These are phyloP conservation scores for Symbiodinium pilosum DNA, from an alignment of 73 alveolate species.

Conservation along the genomic window DNA sequence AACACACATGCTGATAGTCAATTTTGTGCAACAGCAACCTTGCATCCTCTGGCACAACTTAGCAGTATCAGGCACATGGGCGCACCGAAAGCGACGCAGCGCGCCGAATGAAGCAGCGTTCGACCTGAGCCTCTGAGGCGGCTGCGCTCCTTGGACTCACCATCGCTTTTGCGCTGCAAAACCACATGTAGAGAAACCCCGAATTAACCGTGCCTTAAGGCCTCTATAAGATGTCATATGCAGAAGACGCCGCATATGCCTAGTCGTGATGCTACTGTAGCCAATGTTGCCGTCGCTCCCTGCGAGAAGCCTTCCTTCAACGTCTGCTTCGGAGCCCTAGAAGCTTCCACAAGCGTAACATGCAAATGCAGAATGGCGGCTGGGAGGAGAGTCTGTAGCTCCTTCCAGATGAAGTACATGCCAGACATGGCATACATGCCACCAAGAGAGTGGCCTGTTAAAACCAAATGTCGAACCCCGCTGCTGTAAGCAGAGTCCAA, in stretches of 20 bases:
- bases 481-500: slow-evolving; percentile 49
- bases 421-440: slow-evolving; percentile 86
- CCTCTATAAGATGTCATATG: too few species aligned
- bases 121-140: slow-evolving; percentile 59
- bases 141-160: slow-evolving; percentile 43
- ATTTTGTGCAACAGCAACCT: too few species aligned
- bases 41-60: too few species aligned
- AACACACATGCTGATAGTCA: too few species aligned
- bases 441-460: slow-evolving; percentile 68
- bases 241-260: background rate
- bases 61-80: slow-evolving; percentile 55
- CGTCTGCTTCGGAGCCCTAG: too few species aligned
- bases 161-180: too few species aligned
- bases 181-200: too few species aligned
- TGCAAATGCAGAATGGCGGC: slow-evolving; percentile 19
- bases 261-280: background rate
- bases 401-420: slow-evolving; percentile 56
- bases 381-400: slow-evolving; percentile 59
- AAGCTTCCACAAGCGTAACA: too few species aligned
- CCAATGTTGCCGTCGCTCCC: too few species aligned
- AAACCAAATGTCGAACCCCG: slow-evolving; percentile 66
- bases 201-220: too few species aligned
- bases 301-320: too few species aligned
- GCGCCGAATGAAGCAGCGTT: slow-evolving; percentile 24
- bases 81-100: slow-evolving; percentile 83